Base-by-base conservation (phyloP, 441 rosid genomes). In the Populus hybrid region DNA sequence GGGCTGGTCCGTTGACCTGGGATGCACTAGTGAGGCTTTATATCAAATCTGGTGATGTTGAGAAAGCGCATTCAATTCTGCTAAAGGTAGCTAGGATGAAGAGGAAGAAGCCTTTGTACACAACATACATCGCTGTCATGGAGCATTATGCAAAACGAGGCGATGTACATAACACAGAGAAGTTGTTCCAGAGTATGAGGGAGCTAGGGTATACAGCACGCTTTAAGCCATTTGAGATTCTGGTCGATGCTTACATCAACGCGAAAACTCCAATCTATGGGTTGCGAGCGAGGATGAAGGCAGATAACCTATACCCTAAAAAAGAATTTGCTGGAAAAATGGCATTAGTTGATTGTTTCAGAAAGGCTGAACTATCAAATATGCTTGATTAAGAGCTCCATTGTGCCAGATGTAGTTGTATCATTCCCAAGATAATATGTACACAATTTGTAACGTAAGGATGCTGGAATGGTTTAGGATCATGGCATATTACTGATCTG, bases 1-100 rank as follows among this genome's bases (percentile, higher is more conserved):
- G 12, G 53, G 30, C 57, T 50, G 30, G 67, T 10, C 73, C 38
- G 11, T 34, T 65, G 61, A 24, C 72, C 20, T 73, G 28, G 77
- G 81, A 76, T 67, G 32, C 64, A 1, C 53, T 81, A 4, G 84
- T 76, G 75, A 84, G 73, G 76, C 82, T 84, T 70, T 81, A 76
- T 10, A 61, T 79, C 12, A 82, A 70, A 76, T 75, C 77, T 35
- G 81, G 82, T 20, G 82, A 84, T 12, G 79, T 84, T 38, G 84
- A 78, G 36, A 81, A 74, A 46, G 82, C 84, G 3, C 75, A 81
- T 26, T 76, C 75, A 1, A 24, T 67, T 4, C 8, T 77, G 20
- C 71, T n/a, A 35, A 71, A 26, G 35, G 53, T 42, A 8, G 63
- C 30, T 64, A 67, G 53, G 63, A 24, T 24, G 66, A 72, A 70